Evolutionary conservation across 768 basidiomycete genomes (phyloP).

Genomic region (Boletus patriciae): DNA sequence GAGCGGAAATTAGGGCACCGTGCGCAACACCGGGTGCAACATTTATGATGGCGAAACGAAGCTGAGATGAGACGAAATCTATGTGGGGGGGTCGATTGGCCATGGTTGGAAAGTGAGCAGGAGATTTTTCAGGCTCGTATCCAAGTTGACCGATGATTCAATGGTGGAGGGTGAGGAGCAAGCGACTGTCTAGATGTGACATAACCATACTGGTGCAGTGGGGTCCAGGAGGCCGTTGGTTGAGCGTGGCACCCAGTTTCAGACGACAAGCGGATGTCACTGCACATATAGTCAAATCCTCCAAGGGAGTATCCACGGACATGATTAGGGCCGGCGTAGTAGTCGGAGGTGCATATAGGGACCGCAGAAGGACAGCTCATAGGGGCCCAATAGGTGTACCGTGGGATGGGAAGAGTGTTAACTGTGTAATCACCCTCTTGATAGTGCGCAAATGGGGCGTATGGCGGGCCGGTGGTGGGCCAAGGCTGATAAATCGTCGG

Average conservation of each 20-base stretch:
- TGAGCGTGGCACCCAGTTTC: conserved; percentile 41
- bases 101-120: not conserved
- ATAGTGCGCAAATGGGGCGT: conserved; percentile 24
- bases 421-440: conserved; percentile 15
- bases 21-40: conserved; percentile 33
- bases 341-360: conserved; percentile 55
- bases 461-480: conserved; percentile 13
- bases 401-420: conserved; percentile 15
- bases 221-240: conserved; percentile 45
- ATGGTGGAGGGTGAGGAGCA: conserved; percentile 40
- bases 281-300: conserved; percentile 52
- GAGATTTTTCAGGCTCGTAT: conserved; percentile 42
- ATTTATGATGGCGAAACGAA: conserved; percentile 29
- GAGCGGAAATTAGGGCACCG: conserved; percentile 41
- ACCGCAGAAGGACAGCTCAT: conserved; percentile 38
- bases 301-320: conserved; percentile 61
- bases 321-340: conserved; percentile 47
- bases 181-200: conserved; percentile 44
- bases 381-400: conserved; percentile 24
- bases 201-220: conserved; percentile 41
- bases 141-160: conserved; percentile 52
- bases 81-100: conserved; percentile 15
- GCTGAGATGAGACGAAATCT: conserved; percentile 30
- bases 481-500: conserved; percentile 34
- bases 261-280: conserved; percentile 45